phyloP scores from a whole-genome alignment of 2,329 filamentous ascomycete genomes.

The Pseudophaeomoniella oleicola region DNA sequence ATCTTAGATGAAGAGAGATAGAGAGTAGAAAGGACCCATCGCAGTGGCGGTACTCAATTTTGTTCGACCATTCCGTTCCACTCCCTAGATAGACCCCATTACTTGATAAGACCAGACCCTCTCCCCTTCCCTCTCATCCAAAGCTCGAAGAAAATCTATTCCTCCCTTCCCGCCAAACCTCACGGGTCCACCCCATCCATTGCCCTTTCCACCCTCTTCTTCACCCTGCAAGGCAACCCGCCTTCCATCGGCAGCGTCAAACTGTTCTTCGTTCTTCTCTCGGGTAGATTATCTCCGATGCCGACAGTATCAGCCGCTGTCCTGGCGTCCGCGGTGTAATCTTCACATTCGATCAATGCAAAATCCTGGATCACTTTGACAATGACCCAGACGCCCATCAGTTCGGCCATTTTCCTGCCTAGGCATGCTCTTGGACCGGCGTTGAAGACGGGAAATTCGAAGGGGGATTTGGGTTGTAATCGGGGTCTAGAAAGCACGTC shows the following conservation, averaged over 20 bases:
- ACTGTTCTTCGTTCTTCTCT: constrained; percentile 44
- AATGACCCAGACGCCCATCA: constrained; percentile 42
- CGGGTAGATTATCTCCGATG: too few species aligned
- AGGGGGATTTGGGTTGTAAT: constrained; percentile 30
- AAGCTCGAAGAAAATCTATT: too few species aligned
- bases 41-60: too few species aligned
- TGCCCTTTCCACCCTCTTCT: constrained; percentile 1
- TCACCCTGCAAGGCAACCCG: constrained; percentile 32
- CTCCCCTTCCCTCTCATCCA: too few species aligned
- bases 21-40: too few species aligned
- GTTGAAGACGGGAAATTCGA: constrained; percentile 52
- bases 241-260: constrained; percentile 50
- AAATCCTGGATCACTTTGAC: constrained; percentile 35
- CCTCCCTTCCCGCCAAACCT: too few species aligned
- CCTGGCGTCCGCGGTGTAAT: background rate
- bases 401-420: constrained; percentile 51
- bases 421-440: constrained; percentile 47
- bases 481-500: constrained; percentile 17
- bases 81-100: too few species aligned
- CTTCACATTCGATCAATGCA: constrained; percentile 26
- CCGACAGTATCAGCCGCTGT: too few species aligned
- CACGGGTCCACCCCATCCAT: too few species aligned
- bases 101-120: too few species aligned
- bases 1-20: too few species aligned
- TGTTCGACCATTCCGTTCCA: too few species aligned